Evolutionary conservation across 2,329 filamentous ascomycete genomes (phyloP).

Genomic region (Triangularia verruculosa): DNA sequence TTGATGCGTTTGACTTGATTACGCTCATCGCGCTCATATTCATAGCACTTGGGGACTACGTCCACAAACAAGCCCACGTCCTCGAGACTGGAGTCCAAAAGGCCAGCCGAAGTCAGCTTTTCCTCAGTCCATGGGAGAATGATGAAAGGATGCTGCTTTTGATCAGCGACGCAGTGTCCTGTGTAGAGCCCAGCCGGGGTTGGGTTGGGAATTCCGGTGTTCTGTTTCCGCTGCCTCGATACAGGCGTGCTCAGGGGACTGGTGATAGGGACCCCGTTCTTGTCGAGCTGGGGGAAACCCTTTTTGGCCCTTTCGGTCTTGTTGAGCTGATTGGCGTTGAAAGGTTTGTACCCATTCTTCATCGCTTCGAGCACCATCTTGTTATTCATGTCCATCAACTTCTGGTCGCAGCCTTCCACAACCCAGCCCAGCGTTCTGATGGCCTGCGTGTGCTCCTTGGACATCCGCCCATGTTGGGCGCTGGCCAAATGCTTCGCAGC

Average conservation of each 20-base stretch:
- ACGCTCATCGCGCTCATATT: slow-evolving; percentile 28
- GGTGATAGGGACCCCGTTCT: neutral
- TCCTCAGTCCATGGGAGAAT: slow-evolving; percentile 36
- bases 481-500: slow-evolving; percentile 40
- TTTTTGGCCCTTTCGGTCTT: slow-evolving; percentile 18
- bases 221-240: slow-evolving; percentile 7
- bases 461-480: slow-evolving; percentile 30
- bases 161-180: slow-evolving; percentile 30
- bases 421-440: slow-evolving; percentile 35
- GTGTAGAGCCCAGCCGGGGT: slow-evolving; percentile 36
- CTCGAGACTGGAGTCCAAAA: slow-evolving; percentile 28
- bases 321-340: slow-evolving; percentile 29
- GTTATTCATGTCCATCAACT: slow-evolving; percentile 36
- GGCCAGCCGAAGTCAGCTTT: slow-evolving; percentile 29
- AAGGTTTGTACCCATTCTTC: slow-evolving; percentile 33
- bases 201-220: slow-evolving; percentile 28
- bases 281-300: slow-evolving; percentile 17
- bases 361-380: slow-evolving; percentile 31
- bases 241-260: neutral
- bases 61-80: slow-evolving; percentile 33
- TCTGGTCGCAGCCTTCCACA: slow-evolving; percentile 34
- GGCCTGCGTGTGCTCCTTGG: slow-evolving; percentile 32
- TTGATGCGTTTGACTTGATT: slow-evolving; percentile 29
- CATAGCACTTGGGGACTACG: slow-evolving; percentile 35
- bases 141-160: slow-evolving; percentile 35